A percentile compares a stretch with the other conserved stretches of the same genome.
phyloP scores from a whole-genome alignment of 1,284 basidiomycete genomes.

The Cryptococcus maquisensis region DNA sequence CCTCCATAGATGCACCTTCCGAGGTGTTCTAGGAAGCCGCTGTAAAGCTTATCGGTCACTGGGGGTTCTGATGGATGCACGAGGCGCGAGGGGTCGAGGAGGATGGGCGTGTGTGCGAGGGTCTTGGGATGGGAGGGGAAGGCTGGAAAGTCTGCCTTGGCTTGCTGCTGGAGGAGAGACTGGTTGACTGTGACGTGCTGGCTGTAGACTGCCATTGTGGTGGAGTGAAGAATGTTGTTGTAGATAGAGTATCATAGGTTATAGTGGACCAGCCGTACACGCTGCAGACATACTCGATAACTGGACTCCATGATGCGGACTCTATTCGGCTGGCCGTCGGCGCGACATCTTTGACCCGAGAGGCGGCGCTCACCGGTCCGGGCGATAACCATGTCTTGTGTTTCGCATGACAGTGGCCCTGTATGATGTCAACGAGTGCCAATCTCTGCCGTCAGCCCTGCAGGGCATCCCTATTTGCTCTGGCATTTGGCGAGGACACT shows the following conservation, averaged over 20 bases:
- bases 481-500: too few species aligned
- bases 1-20: slow-evolving; percentile 62
- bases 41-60: slow-evolving; percentile 51
- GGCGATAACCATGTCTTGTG: too few species aligned
- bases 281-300: background rate
- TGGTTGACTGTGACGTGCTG: slow-evolving; percentile 22
- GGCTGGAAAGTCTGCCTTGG: background rate
- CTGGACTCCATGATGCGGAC: too few species aligned
- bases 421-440: too few species aligned
- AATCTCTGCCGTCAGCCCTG: too few species aligned
- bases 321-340: too few species aligned
- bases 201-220: slow-evolving; percentile 23
- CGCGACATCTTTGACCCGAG: background rate
- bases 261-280: background rate
- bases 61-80: slow-evolving; percentile 23
- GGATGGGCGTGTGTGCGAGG: slow-evolving; percentile 17
- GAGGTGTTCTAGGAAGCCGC: slow-evolving; percentile 62
- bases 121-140: slow-evolving; percentile 19
- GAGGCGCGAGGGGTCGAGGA: slow-evolving; percentile 18
- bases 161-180: slow-evolving; percentile 4
- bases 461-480: too few species aligned
- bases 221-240: background rate
- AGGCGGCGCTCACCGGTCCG: too few species aligned
- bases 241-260: too few species aligned
- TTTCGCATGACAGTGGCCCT: too few species aligned